Evolutionary conservation across 2,329 filamentous ascomycete species (phyloP), one percentile per base, ranked within the genome.

Genomic region (Fusarium temperatum): DNA sequence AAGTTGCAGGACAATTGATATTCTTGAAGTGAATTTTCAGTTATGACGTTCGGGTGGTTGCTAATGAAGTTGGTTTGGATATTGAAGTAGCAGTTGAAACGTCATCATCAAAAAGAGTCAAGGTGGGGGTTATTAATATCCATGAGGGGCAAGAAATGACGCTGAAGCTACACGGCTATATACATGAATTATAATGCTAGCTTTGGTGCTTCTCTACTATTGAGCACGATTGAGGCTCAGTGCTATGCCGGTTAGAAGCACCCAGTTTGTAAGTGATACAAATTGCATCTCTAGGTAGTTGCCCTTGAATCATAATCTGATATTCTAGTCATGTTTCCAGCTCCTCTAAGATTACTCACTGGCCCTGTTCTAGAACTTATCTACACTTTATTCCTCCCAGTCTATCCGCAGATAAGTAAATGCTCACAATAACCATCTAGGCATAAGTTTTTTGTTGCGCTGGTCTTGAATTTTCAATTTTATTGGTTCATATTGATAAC

Each of bases 101-200:
- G 71, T 74, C 71, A 72, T 73, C 30, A 22, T 41, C 20, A 45
- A 35, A 50, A 44, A 44, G 28, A 30, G 41, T 60, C 55, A 42
- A 74, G 58, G 71, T 72, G 71, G 71, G 71, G 71, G 42, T n/a
- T n/a, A n/a, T n/a, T n/a, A n/a, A 32, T 28, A n/a, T 32, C 67
- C 15, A 56, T 60, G 71, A 74, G 71, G 71, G 71, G 71, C 58
- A 74, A 42, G 41, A 59, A 44, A 30, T 45, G n/a, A 32, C 14
- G 36, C 39, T 36, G 24, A 35, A 59, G 30, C 30, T 24, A 66
- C 36, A 53, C 32, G 18, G 32, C 13, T 26, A 12, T 18, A 36
- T n/a, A 53, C 30, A 53, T 26, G 30, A 24, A 20, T 20, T 35
- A 35, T 24, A 53, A 51, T 9, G n/a, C 32, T 53, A 24, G 30